Conservation (phyloP, 1,139 yeast genomes). For the Blastobotrys apis region DNA sequence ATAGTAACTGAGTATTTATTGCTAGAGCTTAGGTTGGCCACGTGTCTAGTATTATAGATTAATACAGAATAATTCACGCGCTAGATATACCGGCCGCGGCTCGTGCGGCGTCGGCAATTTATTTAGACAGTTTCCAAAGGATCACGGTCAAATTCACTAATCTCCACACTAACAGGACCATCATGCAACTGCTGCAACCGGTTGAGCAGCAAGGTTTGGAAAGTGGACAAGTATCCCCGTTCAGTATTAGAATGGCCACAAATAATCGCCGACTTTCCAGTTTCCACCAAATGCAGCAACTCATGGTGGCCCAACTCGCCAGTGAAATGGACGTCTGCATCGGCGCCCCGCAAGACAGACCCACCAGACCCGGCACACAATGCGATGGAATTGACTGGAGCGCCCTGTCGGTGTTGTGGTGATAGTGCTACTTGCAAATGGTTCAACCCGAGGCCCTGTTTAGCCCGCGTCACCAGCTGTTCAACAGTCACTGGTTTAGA, state of each 20-base stretch:
- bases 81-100: too few species aligned
- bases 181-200: constrained; percentile 38
- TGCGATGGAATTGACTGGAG: constrained; percentile 48
- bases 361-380: constrained; percentile 97
- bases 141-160: constrained; percentile 54
- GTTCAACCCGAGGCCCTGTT: constrained; percentile 47
- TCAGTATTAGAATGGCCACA: constrained; percentile 94
- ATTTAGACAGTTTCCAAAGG: constrained; percentile 46
- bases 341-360: constrained; percentile 54
- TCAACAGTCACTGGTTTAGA: constrained; percentile 42
- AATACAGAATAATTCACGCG: too few species aligned
- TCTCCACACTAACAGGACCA: constrained; percentile 41
- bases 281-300: constrained; percentile 63
- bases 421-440: constrained; percentile 64
- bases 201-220: constrained; percentile 47
- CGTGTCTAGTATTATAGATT: too few species aligned
- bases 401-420: constrained; percentile 31
- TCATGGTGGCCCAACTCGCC: constrained; percentile 97
- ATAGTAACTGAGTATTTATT: too few species aligned
- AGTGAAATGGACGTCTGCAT: constrained; percentile 76
- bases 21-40: too few species aligned
- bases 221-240: constrained; percentile 62
- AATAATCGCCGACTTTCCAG: constrained; percentile 67
- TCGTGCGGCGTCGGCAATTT: too few species aligned
- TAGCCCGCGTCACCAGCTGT: constrained; percentile 51